These are phyloP conservation scores for Diaporthe ilicicola DNA, from an alignment of 2,329 filamentous ascomycete species.

Conservation along the genomic window DNA sequence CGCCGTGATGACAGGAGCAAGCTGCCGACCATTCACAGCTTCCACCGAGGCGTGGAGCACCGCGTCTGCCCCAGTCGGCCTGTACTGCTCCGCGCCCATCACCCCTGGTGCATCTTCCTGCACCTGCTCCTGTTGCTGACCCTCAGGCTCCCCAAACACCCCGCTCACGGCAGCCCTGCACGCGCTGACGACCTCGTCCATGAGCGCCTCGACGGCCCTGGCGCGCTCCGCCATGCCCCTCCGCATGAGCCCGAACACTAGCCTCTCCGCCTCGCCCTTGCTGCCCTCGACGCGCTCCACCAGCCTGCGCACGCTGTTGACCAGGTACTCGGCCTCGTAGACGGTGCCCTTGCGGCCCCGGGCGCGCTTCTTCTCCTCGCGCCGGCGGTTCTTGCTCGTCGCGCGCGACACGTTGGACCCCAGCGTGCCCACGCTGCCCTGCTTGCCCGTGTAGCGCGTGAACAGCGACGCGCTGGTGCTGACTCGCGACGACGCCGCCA, in stretches of 20 bases:
- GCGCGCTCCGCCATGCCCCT: constrained; percentile 90
- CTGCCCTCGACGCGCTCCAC: constrained; percentile 82
- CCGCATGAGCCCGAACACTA: constrained; percentile 81
- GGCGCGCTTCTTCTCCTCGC: constrained; percentile 95
- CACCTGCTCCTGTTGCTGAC: constrained; percentile 35
- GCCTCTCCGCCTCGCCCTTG: constrained; percentile 74
- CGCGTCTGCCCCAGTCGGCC: constrained; percentile 58
- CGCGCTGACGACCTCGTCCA: constrained; percentile 76
- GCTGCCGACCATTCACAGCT: constrained; percentile 53
- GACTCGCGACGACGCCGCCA: constrained; percentile 82
- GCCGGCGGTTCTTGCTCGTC: constrained; percentile 85
- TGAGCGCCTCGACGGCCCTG: constrained; percentile 75
- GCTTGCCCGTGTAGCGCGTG: constrained; percentile 86
- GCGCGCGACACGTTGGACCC: constrained; percentile 79
- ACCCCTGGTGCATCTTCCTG: constrained; percentile 37
- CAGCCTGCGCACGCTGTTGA: constrained; percentile 84
- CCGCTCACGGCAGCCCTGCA: constrained; percentile 74
- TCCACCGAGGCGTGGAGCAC: constrained; percentile 61
- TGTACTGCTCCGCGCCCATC: constrained; percentile 38
- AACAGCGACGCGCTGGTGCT: constrained; percentile 89
- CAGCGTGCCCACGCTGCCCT: constrained; percentile 69
- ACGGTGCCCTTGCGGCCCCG: constrained; percentile 95
- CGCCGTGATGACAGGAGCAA: constrained; percentile 57
- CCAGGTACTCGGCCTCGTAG: constrained; percentile 97
- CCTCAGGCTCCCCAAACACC: constrained; percentile 63